These are phyloP conservation scores for Pleurotus platypus DNA, from an alignment of 768 basidiomycete species.

Conservation along the genomic window DNA sequence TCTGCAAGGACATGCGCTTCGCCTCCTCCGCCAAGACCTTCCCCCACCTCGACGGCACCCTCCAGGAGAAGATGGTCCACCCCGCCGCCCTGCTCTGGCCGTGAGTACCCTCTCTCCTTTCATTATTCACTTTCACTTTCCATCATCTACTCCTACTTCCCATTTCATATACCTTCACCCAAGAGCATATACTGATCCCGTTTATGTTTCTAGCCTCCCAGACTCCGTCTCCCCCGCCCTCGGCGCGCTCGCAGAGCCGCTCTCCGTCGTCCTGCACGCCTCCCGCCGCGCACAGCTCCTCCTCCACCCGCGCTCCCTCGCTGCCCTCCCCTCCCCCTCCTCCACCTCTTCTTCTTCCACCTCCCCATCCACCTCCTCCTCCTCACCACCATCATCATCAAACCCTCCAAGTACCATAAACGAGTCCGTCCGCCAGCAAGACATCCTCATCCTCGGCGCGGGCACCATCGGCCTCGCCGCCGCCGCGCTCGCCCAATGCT, in stretches of 20 bases:
- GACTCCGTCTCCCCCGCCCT: slow-evolving; percentile 72
- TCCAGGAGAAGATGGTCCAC: slow-evolving; percentile 86
- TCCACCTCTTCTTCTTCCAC: neutral
- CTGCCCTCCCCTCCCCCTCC: slow-evolving; percentile 6
- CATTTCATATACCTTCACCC: no score
- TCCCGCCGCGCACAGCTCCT: slow-evolving; percentile 11
- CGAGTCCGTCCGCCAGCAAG: slow-evolving; percentile 59
- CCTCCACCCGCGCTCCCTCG: slow-evolving; percentile 77
- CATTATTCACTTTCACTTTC: neutral
- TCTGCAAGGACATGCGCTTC: slow-evolving; percentile 89
- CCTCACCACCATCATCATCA: slow-evolving; percentile 51
- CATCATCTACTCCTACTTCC: no score
- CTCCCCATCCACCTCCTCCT: neutral
- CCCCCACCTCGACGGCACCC: slow-evolving; percentile 90
- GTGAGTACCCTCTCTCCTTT: slow-evolving; percentile 3
- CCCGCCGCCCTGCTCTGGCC: slow-evolving; percentile 40
- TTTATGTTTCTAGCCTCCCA: slow-evolving; percentile 51
- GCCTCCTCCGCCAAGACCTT: slow-evolving; percentile 86
- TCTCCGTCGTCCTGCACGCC: slow-evolving; percentile 56
- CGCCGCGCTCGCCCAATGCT: slow-evolving; percentile 70
- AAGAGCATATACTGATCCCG: neutral
- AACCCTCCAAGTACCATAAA: no score
- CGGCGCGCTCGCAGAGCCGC: slow-evolving; percentile 90
- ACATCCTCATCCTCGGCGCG: slow-evolving; percentile 86
- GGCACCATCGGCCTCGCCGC: slow-evolving; percentile 93